Base-by-base conservation (phyloP, 495 filamentous ascomycete species). In the Daldinia decipiens region DNA sequence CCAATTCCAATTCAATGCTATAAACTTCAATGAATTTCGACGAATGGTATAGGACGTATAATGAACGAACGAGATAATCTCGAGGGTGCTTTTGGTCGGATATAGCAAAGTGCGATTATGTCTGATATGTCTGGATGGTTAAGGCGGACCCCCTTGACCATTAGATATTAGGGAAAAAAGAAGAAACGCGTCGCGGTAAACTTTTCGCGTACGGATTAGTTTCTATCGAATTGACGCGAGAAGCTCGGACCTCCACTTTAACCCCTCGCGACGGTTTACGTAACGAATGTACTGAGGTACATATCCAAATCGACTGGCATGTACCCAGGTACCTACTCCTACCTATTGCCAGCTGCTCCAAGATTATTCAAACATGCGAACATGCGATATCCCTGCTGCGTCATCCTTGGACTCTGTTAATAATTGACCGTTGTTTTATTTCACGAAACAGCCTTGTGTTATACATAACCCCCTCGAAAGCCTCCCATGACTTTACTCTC, bases 171-270 rank as follows among this genome's bases (percentile, higher is more conserved):
- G 40, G 32, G 57, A 61, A 65, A 27, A 43, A 59, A 11, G 9
- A 21, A 52, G 40, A 73, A 63, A 73, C 70, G 70, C 70, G 70
- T 66, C 70, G 70, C 70, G 70, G 54, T 50, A 8, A 58, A 50
- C 32, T 64, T 68, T 60, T 68, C 65, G 65, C 70, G 70, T 68
- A n/a, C n/a, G n/a, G n/a, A n/a, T n/a, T n/a, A 60, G 50, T 51
- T 61, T 17, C 50, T 39, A n/a, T 31, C 17, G 26, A 31, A 53
- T 59, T 32, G 7, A 69, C 70, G 65, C 70, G 70, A 69, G 34
- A 66, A 19, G 70, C 65, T 66, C 27, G 65, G 65, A n/a, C 70
- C 65, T 62, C 65, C 65, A 73, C 65, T 73, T 68, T 69, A 73
- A 62, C 24, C 24, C 27, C 52, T 11, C 26, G 27, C 52, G 29